A percentile compares a stretch with the other conserved stretches of the same genome.
Evolutionary conservation across 805 yeast species (phyloP).

Genomic region (Dipodascopsis uninucleata): DNA sequence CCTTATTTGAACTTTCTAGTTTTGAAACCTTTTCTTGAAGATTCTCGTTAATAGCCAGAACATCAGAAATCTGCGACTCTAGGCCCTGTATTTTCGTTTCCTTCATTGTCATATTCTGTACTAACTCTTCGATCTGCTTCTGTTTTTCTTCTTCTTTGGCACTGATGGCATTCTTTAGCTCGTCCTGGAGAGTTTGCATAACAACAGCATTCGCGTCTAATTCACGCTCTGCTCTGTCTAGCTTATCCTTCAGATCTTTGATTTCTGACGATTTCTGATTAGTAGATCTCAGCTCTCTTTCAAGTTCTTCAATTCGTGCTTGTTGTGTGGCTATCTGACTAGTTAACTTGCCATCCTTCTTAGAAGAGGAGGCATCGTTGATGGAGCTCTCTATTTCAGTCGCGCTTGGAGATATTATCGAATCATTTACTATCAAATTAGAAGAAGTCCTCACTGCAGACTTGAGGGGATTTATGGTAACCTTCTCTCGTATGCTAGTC

Average conservation of each 20-base stretch:
- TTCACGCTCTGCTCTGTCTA: slow-evolving; percentile 35
- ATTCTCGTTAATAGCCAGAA: neutral
- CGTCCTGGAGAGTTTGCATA: slow-evolving; percentile 83
- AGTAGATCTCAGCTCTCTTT: too few species aligned
- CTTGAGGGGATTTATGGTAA: too few species aligned
- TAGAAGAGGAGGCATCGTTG: too few species aligned
- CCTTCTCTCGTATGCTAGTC: too few species aligned
- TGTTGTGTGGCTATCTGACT: too few species aligned
- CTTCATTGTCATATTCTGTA: neutral
- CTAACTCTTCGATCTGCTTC: neutral
- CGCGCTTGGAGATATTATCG: too few species aligned
- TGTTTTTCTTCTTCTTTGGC: neutral
- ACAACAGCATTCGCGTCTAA: slow-evolving; percentile 79
- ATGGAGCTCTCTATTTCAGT: too few species aligned
- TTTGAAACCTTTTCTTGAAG: neutral
- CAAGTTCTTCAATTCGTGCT: too few species aligned
- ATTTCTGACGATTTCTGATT: neutral
- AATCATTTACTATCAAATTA: too few species aligned
- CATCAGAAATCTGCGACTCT: neutral
- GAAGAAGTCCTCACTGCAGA: too few species aligned
- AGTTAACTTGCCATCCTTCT: too few species aligned
- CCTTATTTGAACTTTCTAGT: neutral
- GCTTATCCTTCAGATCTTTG: neutral
- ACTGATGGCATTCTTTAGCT: slow-evolving; percentile 1
- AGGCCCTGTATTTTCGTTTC: neutral